Evolutionary conservation across 805 yeast species (phyloP).

Genomic region (Naumovozyma baii): DNA sequence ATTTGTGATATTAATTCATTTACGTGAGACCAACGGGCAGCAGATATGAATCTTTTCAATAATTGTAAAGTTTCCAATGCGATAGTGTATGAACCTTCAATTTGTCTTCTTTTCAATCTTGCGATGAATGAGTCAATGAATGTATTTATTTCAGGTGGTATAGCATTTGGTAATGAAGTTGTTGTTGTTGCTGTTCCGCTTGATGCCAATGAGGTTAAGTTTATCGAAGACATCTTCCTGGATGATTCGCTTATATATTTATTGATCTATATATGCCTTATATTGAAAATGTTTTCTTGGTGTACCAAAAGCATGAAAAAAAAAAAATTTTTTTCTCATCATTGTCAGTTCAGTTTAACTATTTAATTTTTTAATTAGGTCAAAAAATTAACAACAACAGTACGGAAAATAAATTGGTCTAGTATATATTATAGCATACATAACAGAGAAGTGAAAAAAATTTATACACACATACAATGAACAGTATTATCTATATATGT

Average conservation of each 20-base stretch:
- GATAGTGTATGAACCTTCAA: conserved; percentile 67
- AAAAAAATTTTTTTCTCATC: background rate
- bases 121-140: conserved; percentile 38
- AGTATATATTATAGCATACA: too few species aligned
- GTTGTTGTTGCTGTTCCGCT: conserved; percentile 7
- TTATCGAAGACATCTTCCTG: conserved; percentile 8
- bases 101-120: conserved; percentile 74
- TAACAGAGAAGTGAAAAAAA: background rate
- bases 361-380: too few species aligned
- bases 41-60: conserved; percentile 78
- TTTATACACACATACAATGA: background rate
- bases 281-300: too few species aligned
- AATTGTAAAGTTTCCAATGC: conserved; percentile 85
- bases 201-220: conserved; percentile 2
- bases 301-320: too few species aligned
- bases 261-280: background rate
- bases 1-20: conserved; percentile 64
- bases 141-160: conserved; percentile 28
- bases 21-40: conserved; percentile 76
- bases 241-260: background rate
- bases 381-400: too few species aligned
- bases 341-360: too few species aligned
- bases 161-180: too few species aligned
- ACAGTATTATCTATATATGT: background rate
- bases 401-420: too few species aligned